phyloP scores from a whole-genome alignment of 106 monocot species.

The Alisma plantagoaquatica region DNA sequence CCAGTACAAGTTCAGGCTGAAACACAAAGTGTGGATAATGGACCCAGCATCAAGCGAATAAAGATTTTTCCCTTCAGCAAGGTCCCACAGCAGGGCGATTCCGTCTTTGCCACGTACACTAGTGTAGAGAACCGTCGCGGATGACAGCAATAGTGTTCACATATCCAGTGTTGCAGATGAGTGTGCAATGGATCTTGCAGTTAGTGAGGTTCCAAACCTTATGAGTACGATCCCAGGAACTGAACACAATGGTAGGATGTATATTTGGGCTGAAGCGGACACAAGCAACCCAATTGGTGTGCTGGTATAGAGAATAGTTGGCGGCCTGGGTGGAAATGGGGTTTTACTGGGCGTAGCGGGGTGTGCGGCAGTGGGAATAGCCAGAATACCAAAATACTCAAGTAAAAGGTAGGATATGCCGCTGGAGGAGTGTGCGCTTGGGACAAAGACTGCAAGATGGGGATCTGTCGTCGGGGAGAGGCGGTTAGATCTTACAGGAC shows the following conservation, averaged over 20 bases:
- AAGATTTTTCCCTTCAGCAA: conserved; percentile 1
- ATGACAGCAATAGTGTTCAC: background rate
- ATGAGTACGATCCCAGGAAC: background rate
- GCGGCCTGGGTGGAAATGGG: conserved; percentile 6
- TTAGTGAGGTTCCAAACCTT: conserved; percentile 3
- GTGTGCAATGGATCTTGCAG: background rate
- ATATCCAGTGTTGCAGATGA: background rate
- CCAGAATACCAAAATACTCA: too few relatives aligned
- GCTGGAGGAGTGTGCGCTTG: too few relatives aligned
- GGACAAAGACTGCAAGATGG: too few relatives aligned
- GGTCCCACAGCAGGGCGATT: background rate
- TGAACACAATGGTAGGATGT: background rate
- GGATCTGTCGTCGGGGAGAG: too few relatives aligned
- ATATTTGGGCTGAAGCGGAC: conserved; percentile 7
- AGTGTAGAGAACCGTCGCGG: background rate
- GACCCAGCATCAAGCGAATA: conserved; percentile 2
- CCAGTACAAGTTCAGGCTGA: conserved; percentile 5
- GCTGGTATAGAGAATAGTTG: too few relatives aligned
- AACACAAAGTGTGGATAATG: background rate
- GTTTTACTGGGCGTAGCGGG: too few relatives aligned
- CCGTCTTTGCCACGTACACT: conserved; percentile 1
- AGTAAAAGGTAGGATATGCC: too few relatives aligned
- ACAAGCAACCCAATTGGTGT: conserved; percentile 5
- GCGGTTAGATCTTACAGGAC: too few relatives aligned
- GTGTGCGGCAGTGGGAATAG: too few relatives aligned